phyloP scores from a whole-genome alignment of 805 yeast genomes.

The Hanseniaspora hatyaiensis region DNA sequence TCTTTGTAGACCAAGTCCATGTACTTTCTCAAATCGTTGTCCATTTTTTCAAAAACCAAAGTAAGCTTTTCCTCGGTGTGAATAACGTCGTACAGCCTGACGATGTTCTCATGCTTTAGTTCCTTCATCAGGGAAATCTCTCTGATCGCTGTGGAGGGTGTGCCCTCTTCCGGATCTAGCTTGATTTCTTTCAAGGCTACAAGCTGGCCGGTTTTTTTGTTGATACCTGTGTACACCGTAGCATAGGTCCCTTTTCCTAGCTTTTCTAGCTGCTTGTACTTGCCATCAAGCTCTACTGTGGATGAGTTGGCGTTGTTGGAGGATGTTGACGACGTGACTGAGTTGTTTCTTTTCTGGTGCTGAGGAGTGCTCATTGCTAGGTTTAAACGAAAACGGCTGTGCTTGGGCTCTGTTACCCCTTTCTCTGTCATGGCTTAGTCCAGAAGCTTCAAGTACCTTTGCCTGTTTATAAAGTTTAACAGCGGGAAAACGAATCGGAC shows the following conservation, averaged over 20 bases:
- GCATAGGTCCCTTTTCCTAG: slow-evolving; percentile 74
- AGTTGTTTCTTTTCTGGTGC: slow-evolving; percentile 11
- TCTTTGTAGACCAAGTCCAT: slow-evolving; percentile 76
- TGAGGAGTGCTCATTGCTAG: neutral
- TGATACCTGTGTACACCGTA: slow-evolving; percentile 92
- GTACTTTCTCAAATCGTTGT: slow-evolving; percentile 86
- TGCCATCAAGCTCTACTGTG: slow-evolving; percentile 12
- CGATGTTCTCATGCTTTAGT: slow-evolving; percentile 85
- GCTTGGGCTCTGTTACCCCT: too few species aligned
- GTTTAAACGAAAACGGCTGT: too few species aligned
- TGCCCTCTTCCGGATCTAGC: slow-evolving; percentile 94
- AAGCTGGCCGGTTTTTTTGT: slow-evolving; percentile 79
- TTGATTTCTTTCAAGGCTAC: slow-evolving; percentile 94
- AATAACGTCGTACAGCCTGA: slow-evolving; percentile 80
- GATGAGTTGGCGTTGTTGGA: neutral
- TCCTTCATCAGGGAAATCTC: slow-evolving; percentile 92
- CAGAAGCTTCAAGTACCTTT: too few species aligned
- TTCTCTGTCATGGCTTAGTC: too few species aligned
- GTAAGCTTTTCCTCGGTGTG: slow-evolving; percentile 92
- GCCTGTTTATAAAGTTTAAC: too few species aligned
- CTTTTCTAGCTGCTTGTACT: slow-evolving; percentile 30
- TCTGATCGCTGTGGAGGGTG: slow-evolving; percentile 94
- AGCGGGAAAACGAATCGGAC: too few species aligned
- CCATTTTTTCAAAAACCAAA: slow-evolving; percentile 85
- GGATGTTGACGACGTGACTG: slow-evolving; percentile 7